Evolutionary conservation across 306 rosid species (phyloP), one percentile per base, ranked within the genome.

Genomic region (Lablab purpureus): DNA sequence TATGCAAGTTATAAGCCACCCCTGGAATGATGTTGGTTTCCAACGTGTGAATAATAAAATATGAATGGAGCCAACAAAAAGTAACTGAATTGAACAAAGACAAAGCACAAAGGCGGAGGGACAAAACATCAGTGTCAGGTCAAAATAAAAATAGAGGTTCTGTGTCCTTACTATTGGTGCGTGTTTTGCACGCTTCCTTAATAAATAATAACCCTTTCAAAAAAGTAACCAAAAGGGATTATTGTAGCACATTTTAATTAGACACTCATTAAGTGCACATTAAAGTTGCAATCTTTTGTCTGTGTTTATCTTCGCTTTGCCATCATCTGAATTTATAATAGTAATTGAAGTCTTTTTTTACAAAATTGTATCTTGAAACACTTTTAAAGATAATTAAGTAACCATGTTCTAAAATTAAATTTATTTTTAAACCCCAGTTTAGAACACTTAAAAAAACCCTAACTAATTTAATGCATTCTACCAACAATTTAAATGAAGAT

Each of bases 41-140:
- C 41, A 46, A 66, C 80, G 62, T 25, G 73, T 62, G 13, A n/a
- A 75, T 18, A 10, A 40, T 40, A 40, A 40, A 40, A 40, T 40
- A 60, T 62, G 4, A 62, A 37, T 58, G 65, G 78, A 80, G 77
- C 56, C 28, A 59, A 69, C 19, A 67, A 18, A 15, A 40, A 21
- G 27, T 49, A 63, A 54, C 40, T 2, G 22, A 65, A 10, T 19
- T 7, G 15, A 23, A 62, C 10, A 10, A 18, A 56, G 67, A 52
- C 69, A 73, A 43, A 75, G 54, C 74, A 66, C 81, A 73, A 75
- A 73, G 12, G 50, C 3, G 30, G 69, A 50, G 64, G 52, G 86
- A 86, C 87, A 78, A 80, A 79, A 78, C 71, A 81, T 82, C 86
- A 52, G n/a, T 84, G 84, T 82, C 86, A 55, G 18, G 50, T 79